Evolutionary conservation across 805 yeast genomes (phyloP).

Genomic region (Barnettozyma pratensis): DNA sequence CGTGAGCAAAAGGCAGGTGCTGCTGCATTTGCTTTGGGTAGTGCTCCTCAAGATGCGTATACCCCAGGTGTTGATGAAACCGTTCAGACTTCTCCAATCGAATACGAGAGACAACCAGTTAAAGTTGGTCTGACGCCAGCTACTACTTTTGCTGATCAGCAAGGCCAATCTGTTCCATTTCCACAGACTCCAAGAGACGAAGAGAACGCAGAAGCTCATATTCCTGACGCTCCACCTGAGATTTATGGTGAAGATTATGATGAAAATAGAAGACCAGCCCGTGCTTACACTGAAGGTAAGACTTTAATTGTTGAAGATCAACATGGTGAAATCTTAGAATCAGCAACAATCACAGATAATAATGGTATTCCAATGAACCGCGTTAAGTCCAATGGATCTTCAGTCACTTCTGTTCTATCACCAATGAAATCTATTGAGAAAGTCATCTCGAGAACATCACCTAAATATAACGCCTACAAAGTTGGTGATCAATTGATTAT

Average conservation of each 20-base stretch:
- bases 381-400: constrained; percentile 15
- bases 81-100: constrained; percentile 10
- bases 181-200: constrained; percentile 5
- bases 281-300: constrained; percentile 66
- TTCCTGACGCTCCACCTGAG: background rate
- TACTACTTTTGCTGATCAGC: constrained; percentile 7
- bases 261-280: constrained; percentile 26
- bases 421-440: constrained; percentile 13
- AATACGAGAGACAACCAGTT: background rate
- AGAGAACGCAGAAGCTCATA: constrained; percentile 7
- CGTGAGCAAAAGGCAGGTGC: constrained; percentile 40
- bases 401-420: constrained; percentile 17
- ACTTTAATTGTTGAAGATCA: constrained; percentile 73
- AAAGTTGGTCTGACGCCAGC: constrained; percentile 22
- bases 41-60: constrained; percentile 2
- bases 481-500: constrained; percentile 73
- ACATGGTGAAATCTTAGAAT: constrained; percentile 73
- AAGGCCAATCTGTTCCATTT: constrained; percentile 8
- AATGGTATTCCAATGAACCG: constrained; percentile 7
- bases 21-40: constrained; percentile 37
- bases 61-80: constrained; percentile 7
- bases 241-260: constrained; percentile 19
- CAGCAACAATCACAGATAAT: constrained; percentile 34
- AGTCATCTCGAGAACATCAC: constrained; percentile 7
- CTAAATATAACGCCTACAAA: constrained; percentile 62